Evolutionary conservation across 1,284 basidiomycete species (phyloP), one percentile per base, ranked within the genome.

Genomic region (Trichosporon sp.): DNA sequence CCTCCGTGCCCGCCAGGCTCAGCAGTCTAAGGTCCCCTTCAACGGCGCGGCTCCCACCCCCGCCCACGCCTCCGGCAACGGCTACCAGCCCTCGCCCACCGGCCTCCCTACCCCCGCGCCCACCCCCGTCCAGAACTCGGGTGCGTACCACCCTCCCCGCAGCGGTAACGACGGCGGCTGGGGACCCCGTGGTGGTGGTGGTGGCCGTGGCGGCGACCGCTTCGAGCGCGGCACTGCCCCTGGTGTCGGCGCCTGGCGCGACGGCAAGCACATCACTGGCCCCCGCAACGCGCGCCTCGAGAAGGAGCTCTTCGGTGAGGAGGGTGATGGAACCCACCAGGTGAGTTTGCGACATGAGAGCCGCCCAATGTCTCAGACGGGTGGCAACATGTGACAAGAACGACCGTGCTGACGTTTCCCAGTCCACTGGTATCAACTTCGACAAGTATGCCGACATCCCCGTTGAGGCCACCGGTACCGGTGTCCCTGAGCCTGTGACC

Each of bases 391-490:
- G 12, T 6, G n/a, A 67, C 62, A 27, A 34, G 12, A 29, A 29
- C 23, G 25, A 29, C 25, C 13, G 38, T 65, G 67, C 75, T 75
- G 63, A 75, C 90, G 18, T 88, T 88, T 90, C 89, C 79, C 91
- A 95, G 82, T 90, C 93, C 78, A 97, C 95, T 64, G 97, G 97
- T 75, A 98, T 99, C 87, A 99, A 99, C 87, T 99, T 99, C 80
- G 97, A 99, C 87, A 97, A 97, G 85, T 99, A 99, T 83, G 95
- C 97, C 83, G 96, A 99, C 84, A 99, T 99, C 80, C 97, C 97
- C 74, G 95, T 99, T 76, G 97, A 99, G 86, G 96, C 95, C 56
- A 98, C 95, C 64, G 97, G 97, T 75, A 89, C 90, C 71, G 93
- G 92, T 75, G 95, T 97, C 27, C 97, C 97, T 72, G 96, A 98